Base-by-base conservation (phyloP, 495 filamentous ascomycete species). In the Amphirosellinia nigrospora region DNA sequence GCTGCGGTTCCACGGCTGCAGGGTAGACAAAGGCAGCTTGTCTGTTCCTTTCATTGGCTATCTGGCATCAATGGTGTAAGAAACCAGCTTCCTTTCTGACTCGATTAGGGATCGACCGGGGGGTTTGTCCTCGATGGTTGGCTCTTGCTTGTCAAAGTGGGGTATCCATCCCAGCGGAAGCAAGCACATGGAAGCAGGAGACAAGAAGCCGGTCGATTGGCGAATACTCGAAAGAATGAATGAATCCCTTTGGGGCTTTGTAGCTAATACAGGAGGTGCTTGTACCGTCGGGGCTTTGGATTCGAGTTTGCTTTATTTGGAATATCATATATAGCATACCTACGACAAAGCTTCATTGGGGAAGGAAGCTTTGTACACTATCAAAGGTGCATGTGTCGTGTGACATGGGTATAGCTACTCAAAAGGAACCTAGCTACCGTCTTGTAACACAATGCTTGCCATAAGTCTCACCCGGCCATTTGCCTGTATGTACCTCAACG, bases 61-160 rank as follows among this genome's bases (percentile, higher is more conserved):
- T 41, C 52, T 65, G 46, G 63, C 68, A 55, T 73, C 68, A 52
- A 68, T 68, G 68, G 67, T 45, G 36, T 46, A 56, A 23, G 68
- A 52, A 61, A 41, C 68, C 71, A 73, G 71, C 72, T 78, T 74
- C 72, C 73, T 74, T 72, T 72, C 75, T 79, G 74, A 79, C 77
- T 77, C 75, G 73, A 74, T 71, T 64, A 68, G 72, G 70, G 73
- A 73, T 78, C 73, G 72, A 64, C 73, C 68, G 55, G 55, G 68
- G 68, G 71, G 5, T 8, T n/a, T 55, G 32, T 8, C 21, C 26
- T 64, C 61, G 66, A 68, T 67, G 70, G 65, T 68, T 74, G 72
- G 70, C 60, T 48, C 59, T 28, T 70, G 74, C 59, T 66, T 53
- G 69, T 66, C 66, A 21, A 62, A 38, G 73, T 72, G 73, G 71